Percentiles rank a stretch among this genome's conserved stretches.
Conservation (phyloP, 306 rosid species). For the Malus fusca region DNA sequence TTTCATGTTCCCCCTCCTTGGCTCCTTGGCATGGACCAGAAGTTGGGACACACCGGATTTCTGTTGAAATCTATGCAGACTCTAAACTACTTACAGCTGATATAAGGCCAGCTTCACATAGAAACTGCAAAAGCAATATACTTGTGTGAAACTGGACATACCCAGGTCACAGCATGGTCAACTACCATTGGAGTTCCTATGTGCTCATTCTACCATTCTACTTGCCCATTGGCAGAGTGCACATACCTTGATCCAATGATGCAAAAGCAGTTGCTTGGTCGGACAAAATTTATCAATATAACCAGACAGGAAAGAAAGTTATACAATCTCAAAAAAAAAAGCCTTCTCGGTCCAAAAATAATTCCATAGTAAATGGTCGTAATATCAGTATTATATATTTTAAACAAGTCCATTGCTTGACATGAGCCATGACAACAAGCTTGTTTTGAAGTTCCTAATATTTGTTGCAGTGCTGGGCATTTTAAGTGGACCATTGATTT, state of each 20-base stretch:
- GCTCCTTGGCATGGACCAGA: background rate
- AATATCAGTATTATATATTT: background rate
- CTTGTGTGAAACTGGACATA: background rate
- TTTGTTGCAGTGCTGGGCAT: background rate
- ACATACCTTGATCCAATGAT: background rate
- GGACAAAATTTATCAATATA: background rate
- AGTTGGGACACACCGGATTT: too few relatives aligned
- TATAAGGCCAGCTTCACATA: background rate
- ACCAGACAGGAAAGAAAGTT: background rate
- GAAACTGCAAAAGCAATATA: background rate
- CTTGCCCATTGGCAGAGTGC: background rate
- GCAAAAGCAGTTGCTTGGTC: background rate
- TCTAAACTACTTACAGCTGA: too few relatives aligned
- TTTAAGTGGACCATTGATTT: background rate
- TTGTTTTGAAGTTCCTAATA: background rate
- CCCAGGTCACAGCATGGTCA: background rate
- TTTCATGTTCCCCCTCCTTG: background rate
- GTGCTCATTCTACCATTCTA: background rate
- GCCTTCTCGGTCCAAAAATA: background rate
- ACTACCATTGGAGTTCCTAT: background rate
- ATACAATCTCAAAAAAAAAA: background rate
- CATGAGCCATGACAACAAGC: background rate
- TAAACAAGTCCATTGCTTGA: background rate
- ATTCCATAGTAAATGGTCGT: background rate
- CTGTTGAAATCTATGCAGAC: background rate